These are phyloP conservation scores for Colletotrichum neosansevieriae DNA, from an alignment of 2,329 filamentous ascomycete genomes.

Conservation along the genomic window DNA sequence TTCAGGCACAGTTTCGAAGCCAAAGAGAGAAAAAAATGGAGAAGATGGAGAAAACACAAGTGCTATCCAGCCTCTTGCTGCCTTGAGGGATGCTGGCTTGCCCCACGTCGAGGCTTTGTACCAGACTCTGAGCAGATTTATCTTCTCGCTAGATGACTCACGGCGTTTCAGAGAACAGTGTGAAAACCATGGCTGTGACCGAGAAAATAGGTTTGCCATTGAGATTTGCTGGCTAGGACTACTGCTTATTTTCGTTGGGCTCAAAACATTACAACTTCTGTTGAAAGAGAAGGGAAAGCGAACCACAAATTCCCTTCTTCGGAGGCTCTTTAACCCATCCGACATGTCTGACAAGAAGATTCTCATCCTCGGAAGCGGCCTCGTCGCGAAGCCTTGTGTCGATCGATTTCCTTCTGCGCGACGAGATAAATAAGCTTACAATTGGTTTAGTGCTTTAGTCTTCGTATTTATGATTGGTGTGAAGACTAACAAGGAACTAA, in stretches of 20 bases:
- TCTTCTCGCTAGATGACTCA: neutral
- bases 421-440: constrained; percentile 36
- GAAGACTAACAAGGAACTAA: neutral
- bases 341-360: constrained; percentile 35
- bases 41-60: too few species aligned
- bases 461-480: neutral
- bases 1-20: too few species aligned
- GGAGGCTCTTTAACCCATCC: neutral
- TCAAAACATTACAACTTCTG: neutral
- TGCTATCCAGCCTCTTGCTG: too few species aligned
- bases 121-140: neutral
- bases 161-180: neutral
- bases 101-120: too few species aligned
- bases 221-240: too few species aligned
- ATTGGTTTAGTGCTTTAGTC: constrained; percentile 16
- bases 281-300: too few species aligned
- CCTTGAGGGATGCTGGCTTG: too few species aligned
- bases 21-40: too few species aligned
- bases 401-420: constrained; percentile 41
- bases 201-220: too few species aligned
- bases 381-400: constrained; percentile 42
- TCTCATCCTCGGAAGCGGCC: constrained; percentile 41
- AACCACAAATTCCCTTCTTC: too few species aligned
- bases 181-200: neutral
- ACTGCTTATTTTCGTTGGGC: neutral